Conservation (phyloP, 371 early-diverging fungal genomes). For the Actinomortierella wolfii region DNA sequence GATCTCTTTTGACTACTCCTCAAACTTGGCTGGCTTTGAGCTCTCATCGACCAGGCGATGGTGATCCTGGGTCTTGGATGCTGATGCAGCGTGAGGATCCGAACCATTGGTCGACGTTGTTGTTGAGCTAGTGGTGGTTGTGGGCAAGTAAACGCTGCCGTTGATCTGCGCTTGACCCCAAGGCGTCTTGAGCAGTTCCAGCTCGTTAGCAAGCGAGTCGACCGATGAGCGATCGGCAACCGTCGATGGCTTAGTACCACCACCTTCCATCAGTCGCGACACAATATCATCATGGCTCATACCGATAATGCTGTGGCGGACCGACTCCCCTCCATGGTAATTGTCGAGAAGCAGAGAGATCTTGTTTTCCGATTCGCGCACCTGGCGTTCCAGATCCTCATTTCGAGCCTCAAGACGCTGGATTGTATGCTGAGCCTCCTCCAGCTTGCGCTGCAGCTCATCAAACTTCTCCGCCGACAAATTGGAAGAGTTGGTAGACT, state of each 20-base stretch:
- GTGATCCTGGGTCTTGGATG: too few species aligned
- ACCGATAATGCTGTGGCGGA: slow-evolving; percentile 31
- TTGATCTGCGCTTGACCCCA: slow-evolving; percentile 32
- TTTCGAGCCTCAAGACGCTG: slow-evolving; percentile 29
- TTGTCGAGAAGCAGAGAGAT: slow-evolving; percentile 48
- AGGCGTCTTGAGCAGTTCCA: slow-evolving; percentile 38
- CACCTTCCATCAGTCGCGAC: slow-evolving; percentile 25
- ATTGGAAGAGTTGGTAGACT: background rate
- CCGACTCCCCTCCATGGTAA: slow-evolving; percentile 37
- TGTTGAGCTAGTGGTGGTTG: too few species aligned
- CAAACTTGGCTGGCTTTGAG: too few species aligned
- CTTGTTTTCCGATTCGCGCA: slow-evolving; percentile 45
- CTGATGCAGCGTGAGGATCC: too few species aligned
- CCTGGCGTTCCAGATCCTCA: slow-evolving; percentile 39
- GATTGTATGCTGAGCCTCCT: slow-evolving; percentile 28
- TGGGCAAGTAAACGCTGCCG: background rate
- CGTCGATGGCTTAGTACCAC: slow-evolving; percentile 9
- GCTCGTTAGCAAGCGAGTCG: slow-evolving; percentile 43
- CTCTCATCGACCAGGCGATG: too few species aligned
- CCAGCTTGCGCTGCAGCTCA: slow-evolving; percentile 31
- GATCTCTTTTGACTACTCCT: too few species aligned
- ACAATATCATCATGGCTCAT: slow-evolving; percentile 29
- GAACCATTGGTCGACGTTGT: too few species aligned
- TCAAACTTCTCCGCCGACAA: slow-evolving; percentile 19
- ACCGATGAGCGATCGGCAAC: slow-evolving; percentile 34